Base-by-base conservation (phyloP, 305 asterid genomes). In the Fraxinus greggii region DNA sequence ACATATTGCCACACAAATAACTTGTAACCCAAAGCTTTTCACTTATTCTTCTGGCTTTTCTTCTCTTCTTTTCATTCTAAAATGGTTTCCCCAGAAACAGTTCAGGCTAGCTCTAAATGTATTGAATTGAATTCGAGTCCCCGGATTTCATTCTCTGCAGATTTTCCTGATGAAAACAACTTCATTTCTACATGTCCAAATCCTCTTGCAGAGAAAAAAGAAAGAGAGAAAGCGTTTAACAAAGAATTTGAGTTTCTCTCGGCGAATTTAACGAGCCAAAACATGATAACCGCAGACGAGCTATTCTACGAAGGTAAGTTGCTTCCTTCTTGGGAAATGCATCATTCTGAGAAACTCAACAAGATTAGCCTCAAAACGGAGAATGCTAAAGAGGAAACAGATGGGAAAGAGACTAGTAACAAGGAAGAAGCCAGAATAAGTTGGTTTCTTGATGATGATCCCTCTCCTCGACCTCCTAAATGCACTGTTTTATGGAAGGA, bases 381-480 rank as follows among this genome's bases (percentile, higher is more conserved):
- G 5, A 74, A 75, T 24, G 65, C 70, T 2, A 86, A 80, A 7
- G 85, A 67, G 5, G 81, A 76, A 5, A 15, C 48, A 13, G 76
- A 74, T 13, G 79, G 69, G 24, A 28, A 17, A 67, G 85, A 69
- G 28, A 79, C 79, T 38, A 78, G 17, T 12, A 78, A 13, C 78
- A 87, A 88, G 42, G 90, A 89, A 5, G 91, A 85, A 75, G 78
- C 84, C 33, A 84, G 91, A 72, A 91, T 89, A 33, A 89, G 92
- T 83, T 95, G 95, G 97, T 93, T 95, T 67, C 88, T 93, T 38
- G 99, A 95, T 78, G 98, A 95, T 59, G 99, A 93, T 83, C 99
- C 99, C 4, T 93, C 99, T 2, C 99, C 99, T 1, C 84, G 99
- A 79, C 98, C 98, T 0, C 99, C 99, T 1, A 93, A 85, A 63